Evolutionary conservation across 345 rosid genomes (phyloP).

Genomic region (Euphorbia pulcherrima): DNA sequence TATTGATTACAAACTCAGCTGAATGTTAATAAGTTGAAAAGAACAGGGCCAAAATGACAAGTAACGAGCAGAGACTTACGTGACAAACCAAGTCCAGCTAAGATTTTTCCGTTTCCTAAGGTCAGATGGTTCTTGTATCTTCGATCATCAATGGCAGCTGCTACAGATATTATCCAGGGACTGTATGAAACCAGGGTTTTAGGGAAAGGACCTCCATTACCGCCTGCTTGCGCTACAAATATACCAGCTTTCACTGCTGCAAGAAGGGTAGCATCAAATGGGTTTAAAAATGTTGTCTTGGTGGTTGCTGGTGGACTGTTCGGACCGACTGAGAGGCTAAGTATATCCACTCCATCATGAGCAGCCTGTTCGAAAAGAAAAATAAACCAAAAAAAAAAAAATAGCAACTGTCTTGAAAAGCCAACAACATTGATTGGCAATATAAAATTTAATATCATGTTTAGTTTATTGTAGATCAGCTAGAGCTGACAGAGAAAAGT

Average conservation of each 20-base stretch:
- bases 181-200: slow-evolving; percentile 92
- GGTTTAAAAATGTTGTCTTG: slow-evolving; percentile 81
- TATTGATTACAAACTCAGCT: no score
- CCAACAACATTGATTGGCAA: neutral
- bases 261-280: slow-evolving; percentile 93
- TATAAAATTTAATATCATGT: neutral
- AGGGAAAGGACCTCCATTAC: slow-evolving; percentile 96
- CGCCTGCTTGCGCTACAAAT: slow-evolving; percentile 97
- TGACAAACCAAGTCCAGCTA: slow-evolving; percentile 83
- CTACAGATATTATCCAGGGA: slow-evolving; percentile 96
- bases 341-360: slow-evolving; percentile 94
- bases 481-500: neutral
- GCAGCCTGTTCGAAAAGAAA: slow-evolving; percentile 63
- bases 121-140: slow-evolving; percentile 88
- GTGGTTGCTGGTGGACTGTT: slow-evolving; percentile 90
- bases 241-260: slow-evolving; percentile 97
- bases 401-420: slow-evolving; percentile 20
- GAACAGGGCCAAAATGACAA: no score
- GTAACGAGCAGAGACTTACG: slow-evolving; percentile 79
- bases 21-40: no score
- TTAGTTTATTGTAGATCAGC: neutral
- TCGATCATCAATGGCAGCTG: slow-evolving; percentile 95
- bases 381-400: neutral
- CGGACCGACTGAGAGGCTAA: slow-evolving; percentile 94
- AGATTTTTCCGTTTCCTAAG: slow-evolving; percentile 79